A percentile compares a stretch with the other conserved stretches of the same genome.
Conservation (phyloP, 1,284 basidiomycete genomes). For the Ceratobasidium sp. region DNA sequence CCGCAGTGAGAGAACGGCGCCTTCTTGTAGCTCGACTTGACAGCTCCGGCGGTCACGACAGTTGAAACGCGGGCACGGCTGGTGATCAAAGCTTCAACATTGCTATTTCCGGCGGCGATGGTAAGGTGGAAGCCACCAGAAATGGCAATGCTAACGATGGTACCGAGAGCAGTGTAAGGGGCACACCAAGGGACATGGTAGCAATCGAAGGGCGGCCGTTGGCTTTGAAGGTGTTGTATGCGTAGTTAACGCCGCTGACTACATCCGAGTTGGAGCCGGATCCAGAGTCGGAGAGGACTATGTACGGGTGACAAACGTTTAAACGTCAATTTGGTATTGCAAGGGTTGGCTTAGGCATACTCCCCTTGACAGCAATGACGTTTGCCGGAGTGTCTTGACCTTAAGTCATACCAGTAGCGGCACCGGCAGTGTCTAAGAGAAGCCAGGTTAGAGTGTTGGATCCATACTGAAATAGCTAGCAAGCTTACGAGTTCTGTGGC, state of each 20-base stretch:
- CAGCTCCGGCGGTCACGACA: slow-evolving; percentile 87
- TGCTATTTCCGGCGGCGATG: slow-evolving; percentile 85
- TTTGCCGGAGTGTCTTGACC: slow-evolving; percentile 96
- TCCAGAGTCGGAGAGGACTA: slow-evolving; percentile 89
- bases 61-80: slow-evolving; percentile 66
- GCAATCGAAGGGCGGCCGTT: slow-evolving; percentile 36
- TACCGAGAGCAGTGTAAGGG: slow-evolving; percentile 37
- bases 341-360: background rate
- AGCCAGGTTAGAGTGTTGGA: background rate
- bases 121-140: slow-evolving; percentile 89
- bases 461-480: background rate
- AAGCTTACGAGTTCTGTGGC: background rate
- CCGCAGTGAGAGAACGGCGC: slow-evolving; percentile 90
- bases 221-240: slow-evolving; percentile 60
- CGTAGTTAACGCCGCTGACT: slow-evolving; percentile 83
- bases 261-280: slow-evolving; percentile 97
- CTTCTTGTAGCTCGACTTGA: slow-evolving; percentile 78
- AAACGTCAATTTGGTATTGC: background rate
- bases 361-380: slow-evolving; percentile 93
- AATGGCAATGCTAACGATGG: slow-evolving; percentile 60
- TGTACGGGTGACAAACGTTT: background rate
- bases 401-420: slow-evolving; percentile 65
- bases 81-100: slow-evolving; percentile 55
- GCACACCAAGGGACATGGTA: slow-evolving; percentile 38
- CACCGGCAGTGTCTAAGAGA: slow-evolving; percentile 47